Base-by-base conservation (phyloP, 805 yeast species). In the Starmerella apis region DNA sequence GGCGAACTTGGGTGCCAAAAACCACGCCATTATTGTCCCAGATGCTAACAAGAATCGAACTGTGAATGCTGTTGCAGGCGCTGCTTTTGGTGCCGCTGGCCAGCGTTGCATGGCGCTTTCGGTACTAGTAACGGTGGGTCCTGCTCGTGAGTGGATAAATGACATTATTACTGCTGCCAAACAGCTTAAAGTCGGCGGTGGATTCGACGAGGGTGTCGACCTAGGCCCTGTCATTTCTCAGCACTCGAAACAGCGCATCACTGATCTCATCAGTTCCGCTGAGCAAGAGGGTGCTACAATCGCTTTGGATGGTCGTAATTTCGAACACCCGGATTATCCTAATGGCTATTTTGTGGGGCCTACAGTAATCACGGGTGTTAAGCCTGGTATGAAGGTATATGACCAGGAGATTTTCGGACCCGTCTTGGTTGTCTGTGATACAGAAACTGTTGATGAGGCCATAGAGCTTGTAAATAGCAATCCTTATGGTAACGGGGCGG, bases 11-110 rank as follows among this genome's bases (percentile, higher is more conserved):
- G 88, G 87, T 20, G 88, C 88, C 42, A 82, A 82, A 69, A 82
- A 82, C 71, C 90, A 82, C 65, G 75, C 82, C 61, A 74, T 83
- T 49, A 77, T 82, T 16, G 69, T 80, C 55, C 86, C 87, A 16
- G 88, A 82, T 60, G 86, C 86, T 43, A 76, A 80, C 67, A 76
- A 78, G 65, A 66, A 69, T 54, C 77, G 77, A 54, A 75, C 83
- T 44, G 68, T 82, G 58, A 79, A 77, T 62, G 80, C 83, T 49
- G 68, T 82, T 43, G 79, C 73, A 51, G 83, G 86, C 45, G 86
- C 88, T 48, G 84, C 86, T 22, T 82, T 82, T 65, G 86, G 88
- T 28, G 87, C 88, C 46, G 87, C 88, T 18, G 90, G 88, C 54
- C 90, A 82, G 72, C 77, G 87, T 63, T 82, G 90, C 68, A 79